A percentile compares a stretch with the other conserved stretches of the same genome.
phyloP scores from a whole-genome alignment of 2,329 filamentous ascomycete species.

The Stylonectria norvegica region DNA sequence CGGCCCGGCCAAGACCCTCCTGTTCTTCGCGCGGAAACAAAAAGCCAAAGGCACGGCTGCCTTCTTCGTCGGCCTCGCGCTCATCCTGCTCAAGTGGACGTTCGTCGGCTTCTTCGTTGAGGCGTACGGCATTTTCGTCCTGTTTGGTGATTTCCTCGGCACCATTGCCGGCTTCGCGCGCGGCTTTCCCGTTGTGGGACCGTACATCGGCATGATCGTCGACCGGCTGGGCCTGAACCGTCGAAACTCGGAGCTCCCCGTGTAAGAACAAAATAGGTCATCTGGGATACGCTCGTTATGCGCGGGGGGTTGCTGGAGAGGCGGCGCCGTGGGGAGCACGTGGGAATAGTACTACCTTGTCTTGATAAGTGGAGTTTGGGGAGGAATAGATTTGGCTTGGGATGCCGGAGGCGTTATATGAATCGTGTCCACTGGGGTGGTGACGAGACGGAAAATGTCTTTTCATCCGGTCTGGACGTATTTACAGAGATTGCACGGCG shows the following conservation, averaged over 20 bases:
- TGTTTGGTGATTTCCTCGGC: slow-evolving; percentile 95
- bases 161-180: slow-evolving; percentile 87
- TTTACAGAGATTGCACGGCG: slow-evolving; percentile 5
- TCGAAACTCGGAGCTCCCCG: slow-evolving; percentile 73
- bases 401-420: slow-evolving; percentile 24
- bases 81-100: slow-evolving; percentile 89
- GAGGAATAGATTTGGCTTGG: slow-evolving; percentile 18
- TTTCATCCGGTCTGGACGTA: not conserved
- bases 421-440: slow-evolving; percentile 6
- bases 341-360: slow-evolving; percentile 7
- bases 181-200: slow-evolving; percentile 79
- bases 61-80: slow-evolving; percentile 75
- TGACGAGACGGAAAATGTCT: slow-evolving; percentile 8
- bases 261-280: slow-evolving; percentile 44
- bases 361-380: slow-evolving; percentile 19
- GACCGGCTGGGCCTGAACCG: slow-evolving; percentile 67
- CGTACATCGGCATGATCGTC: slow-evolving; percentile 73
- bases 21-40: slow-evolving; percentile 91
- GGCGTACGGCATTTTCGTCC: slow-evolving; percentile 84
- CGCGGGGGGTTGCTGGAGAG: not conserved
- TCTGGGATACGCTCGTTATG: too few species aligned
- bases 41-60: slow-evolving; percentile 89
- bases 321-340: not conserved
- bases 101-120: slow-evolving; percentile 88
- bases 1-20: slow-evolving; percentile 81